Conservation (phyloP, 768 basidiomycete species). For the Tricholoma matsutake region DNA sequence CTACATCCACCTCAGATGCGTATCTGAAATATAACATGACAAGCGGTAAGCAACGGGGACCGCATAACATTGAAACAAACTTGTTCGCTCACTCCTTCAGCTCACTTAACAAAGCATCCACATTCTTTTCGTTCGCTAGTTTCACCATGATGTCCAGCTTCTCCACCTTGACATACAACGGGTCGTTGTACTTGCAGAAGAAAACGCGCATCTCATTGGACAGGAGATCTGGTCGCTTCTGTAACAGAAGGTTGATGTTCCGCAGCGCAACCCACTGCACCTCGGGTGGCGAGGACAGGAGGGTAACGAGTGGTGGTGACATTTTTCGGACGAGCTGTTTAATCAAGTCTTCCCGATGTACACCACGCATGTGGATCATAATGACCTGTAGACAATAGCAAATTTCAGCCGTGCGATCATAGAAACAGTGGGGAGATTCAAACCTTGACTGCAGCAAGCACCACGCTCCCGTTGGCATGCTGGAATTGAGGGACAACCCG, state of each 20-base stretch:
- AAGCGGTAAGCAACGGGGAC: neutral
- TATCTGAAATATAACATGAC: constrained; percentile 50
- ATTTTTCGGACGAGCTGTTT: constrained; percentile 91
- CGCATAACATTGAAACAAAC: neutral
- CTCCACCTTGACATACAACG: constrained; percentile 97
- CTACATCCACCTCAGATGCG: constrained; percentile 96
- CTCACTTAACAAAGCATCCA: constrained; percentile 92
- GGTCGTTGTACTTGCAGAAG: constrained; percentile 99
- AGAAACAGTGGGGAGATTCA: constrained; percentile 12
- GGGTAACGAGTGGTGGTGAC: constrained; percentile 94
- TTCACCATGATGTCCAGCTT: constrained; percentile 99
- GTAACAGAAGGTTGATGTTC: constrained; percentile 94
- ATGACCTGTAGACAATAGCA: constrained; percentile 60
- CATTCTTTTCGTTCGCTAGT: constrained; percentile 86
- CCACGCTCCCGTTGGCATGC: constrained; percentile 93
- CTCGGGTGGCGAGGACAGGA: constrained; percentile 94
- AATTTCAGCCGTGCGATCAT: neutral
- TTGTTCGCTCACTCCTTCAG: constrained; percentile 81
- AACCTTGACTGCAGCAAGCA: constrained; percentile 94
- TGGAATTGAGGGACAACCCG: constrained; percentile 98
- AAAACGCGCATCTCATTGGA: constrained; percentile 98
- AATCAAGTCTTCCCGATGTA: constrained; percentile 77
- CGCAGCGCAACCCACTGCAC: constrained; percentile 98
- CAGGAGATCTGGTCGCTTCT: constrained; percentile 87
- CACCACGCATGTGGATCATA: constrained; percentile 93